Evolutionary conservation across 768 basidiomycete genomes (phyloP).

Genomic region (Kwoniella newhampshirensis): DNA sequence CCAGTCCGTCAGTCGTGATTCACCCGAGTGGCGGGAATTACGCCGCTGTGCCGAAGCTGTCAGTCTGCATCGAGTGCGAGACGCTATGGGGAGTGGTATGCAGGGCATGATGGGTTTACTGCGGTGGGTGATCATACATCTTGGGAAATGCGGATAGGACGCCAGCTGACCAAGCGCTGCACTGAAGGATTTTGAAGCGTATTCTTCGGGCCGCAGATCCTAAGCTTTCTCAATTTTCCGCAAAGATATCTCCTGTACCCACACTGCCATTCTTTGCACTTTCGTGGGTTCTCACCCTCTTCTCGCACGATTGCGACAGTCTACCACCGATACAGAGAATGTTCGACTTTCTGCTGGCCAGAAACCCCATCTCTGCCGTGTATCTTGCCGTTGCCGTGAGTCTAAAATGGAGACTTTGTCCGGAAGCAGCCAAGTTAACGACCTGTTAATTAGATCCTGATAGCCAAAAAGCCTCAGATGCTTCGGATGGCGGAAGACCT

Average conservation of each 20-base stretch:
- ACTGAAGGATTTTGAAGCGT: conserved; percentile 68
- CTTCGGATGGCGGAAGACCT: conserved; percentile 57
- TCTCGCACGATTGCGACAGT: conserved; percentile 88
- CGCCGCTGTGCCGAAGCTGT: conserved; percentile 61
- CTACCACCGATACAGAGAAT: conserved; percentile 86
- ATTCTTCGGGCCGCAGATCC: conserved; percentile 71
- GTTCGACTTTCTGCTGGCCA: conserved; percentile 81
- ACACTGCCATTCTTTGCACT: conserved; percentile 80
- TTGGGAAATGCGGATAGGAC: background rate
- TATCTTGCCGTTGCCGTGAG: conserved; percentile 81
- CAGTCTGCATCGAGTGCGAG: conserved; percentile 74
- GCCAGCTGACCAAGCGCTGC: background rate
- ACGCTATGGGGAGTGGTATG: conserved; percentile 81
- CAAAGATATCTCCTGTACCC: conserved; percentile 65
- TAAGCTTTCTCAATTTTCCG: conserved; percentile 66
- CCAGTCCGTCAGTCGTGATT: conserved; percentile 5
- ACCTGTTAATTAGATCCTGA: conserved; percentile 70
- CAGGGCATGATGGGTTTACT: conserved; percentile 82
- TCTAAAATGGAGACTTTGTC: conserved; percentile 23
- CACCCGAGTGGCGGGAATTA: conserved; percentile 35
- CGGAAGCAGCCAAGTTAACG: background rate
- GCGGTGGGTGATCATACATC: conserved; percentile 56
- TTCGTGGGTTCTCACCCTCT: conserved; percentile 83
- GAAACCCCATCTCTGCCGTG: conserved; percentile 75
- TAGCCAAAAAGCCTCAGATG: conserved; percentile 71